These are phyloP conservation scores for Ramaria sp. DNA, from an alignment of 768 basidiomycete genomes.

Conservation along the genomic window DNA sequence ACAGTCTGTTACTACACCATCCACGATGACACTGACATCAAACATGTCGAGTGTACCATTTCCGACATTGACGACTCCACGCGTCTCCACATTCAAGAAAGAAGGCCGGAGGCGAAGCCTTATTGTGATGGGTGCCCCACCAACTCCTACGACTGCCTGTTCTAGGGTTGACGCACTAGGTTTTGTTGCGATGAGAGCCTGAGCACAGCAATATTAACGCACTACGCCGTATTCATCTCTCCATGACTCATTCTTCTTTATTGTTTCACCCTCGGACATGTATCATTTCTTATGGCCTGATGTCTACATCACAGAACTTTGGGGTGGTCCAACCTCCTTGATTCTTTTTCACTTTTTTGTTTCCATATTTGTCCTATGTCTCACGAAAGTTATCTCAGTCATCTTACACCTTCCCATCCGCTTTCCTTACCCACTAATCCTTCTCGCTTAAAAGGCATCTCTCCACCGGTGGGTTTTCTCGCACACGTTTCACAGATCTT, in stretches of 20 bases:
- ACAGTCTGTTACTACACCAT: constrained; percentile 58
- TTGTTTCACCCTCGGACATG: not conserved
- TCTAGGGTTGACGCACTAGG: constrained; percentile 78
- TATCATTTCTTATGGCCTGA: not conserved
- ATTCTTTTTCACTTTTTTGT: not conserved
- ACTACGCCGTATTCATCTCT: not conserved
- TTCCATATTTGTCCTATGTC: not conserved
- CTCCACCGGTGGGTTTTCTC: not conserved
- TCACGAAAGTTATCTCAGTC: not conserved
- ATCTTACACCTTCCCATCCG: not conserved
- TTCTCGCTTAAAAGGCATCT: not conserved
- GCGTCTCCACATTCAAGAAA: constrained; percentile 55
- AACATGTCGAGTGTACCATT: constrained; percentile 32
- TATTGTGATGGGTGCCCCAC: constrained; percentile 55
- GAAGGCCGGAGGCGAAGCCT: constrained; percentile 58
- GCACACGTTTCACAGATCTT: not conserved
- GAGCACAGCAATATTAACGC: not conserved
- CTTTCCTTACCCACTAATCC: not conserved
- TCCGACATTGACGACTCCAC: constrained; percentile 53
- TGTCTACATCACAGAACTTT: not conserved
- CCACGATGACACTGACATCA: constrained; percentile 71
- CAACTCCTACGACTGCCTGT: constrained; percentile 71
- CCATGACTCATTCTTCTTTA: not conserved
- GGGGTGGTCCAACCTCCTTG: not conserved
- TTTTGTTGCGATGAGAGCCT: constrained; percentile 1